Evolutionary conservation across 768 basidiomycete species (phyloP), one percentile per base, ranked within the genome.

Genomic region (Dictyophora rubrovolvata): DNA sequence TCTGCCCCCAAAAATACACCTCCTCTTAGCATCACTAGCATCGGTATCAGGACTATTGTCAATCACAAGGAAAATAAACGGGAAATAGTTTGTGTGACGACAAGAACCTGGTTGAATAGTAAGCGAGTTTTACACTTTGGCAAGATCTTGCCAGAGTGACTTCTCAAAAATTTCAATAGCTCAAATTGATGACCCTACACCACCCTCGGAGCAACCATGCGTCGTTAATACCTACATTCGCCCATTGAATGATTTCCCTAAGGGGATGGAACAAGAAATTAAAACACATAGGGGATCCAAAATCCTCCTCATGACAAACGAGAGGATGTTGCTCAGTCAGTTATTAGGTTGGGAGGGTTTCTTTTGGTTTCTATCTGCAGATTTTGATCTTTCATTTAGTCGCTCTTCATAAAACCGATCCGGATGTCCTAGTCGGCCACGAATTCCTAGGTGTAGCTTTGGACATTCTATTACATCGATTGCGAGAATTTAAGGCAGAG

Each of bases 31-130:
- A 79, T 97, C 36, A 87, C 93, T 82, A 93, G 89, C 65, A 73
- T 99, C 21, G 86, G 89, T 56, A 70, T 92, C 36, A 83, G 94
- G 18, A 93, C 93, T 0, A 86, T 98, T 55, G 85, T 98, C 46
- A 98, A 99, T 67, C 92, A 97, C 69, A 81, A 84, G 42, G 88
- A 89, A 66, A 98, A 96, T 71, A 92, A 87, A 65, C 83, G 89
- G n/a, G 96, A 99, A 70, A 73, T 99, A 46, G 87, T 98, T 3
- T 94, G 91, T 64, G 81, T 82, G 1, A 87, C 88, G 0, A 82
- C 85, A 3, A 77, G 95, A 35, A 86, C 87, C 28, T 98, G 94
- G 93, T 82, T 79, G 28, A 78, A 85, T 63, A 73, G 84, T 84
- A 64, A 61, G 77, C 72, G 2, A 21, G n/a, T n/a, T 35, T 59